Evolutionary conservation across 1,139 yeast genomes (phyloP).

Genomic region (Taphrina confusa): DNA sequence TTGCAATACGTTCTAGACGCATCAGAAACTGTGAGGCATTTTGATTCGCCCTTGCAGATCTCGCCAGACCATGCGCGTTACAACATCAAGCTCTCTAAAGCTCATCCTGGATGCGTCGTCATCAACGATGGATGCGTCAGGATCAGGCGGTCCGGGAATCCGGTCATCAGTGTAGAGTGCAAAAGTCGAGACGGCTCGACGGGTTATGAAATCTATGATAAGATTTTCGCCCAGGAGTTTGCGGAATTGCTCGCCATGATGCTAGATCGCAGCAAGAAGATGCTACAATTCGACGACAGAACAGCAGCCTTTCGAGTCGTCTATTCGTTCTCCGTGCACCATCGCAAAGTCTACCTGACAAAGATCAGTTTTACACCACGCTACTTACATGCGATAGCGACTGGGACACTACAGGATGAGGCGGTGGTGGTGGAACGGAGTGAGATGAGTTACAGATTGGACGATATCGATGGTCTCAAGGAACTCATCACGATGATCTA

Average conservation of each 20-base stretch:
- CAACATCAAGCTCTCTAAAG: neutral
- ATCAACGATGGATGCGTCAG: neutral
- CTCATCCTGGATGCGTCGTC: neutral
- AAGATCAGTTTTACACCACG: neutral
- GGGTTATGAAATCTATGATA: neutral
- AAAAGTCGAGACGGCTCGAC: conserved; percentile 5
- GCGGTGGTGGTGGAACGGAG: conserved; percentile 5
- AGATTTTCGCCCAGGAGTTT: neutral
- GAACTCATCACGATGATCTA: conserved; percentile 1
- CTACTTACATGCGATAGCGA: neutral
- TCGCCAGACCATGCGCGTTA: neutral
- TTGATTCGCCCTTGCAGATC: neutral
- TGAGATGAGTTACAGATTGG: conserved; percentile 2
- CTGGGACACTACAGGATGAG: neutral
- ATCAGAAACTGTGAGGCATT: neutral
- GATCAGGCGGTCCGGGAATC: neutral
- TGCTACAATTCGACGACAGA: conserved; percentile 1
- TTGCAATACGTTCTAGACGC: neutral
- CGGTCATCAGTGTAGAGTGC: neutral
- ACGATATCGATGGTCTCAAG: neutral
- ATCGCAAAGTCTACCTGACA: neutral
- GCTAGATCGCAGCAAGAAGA: neutral
- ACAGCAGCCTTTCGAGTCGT: neutral
- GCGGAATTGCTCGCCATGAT: neutral
- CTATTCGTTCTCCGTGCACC: conserved; percentile 1